Base-by-base conservation (phyloP, 2,329 filamentous ascomycete species). In the Epichloe coenophiala region DNA sequence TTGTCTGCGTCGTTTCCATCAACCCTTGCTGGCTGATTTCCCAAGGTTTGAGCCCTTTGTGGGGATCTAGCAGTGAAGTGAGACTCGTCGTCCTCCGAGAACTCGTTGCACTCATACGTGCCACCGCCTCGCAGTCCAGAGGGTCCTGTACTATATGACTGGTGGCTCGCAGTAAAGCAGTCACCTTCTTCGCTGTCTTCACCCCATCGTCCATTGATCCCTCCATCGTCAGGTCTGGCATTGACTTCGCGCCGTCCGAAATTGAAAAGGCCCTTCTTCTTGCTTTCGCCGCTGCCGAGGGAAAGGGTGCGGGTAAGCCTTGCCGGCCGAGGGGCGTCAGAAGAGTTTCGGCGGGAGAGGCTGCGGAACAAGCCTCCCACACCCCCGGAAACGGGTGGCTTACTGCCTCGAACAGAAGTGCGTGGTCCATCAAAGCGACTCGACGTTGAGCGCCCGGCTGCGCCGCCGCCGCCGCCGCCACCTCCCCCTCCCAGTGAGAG, bases 221-320 rank as follows among this genome's bases (percentile, higher is more conserved):
- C 75, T 21, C 72, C 76, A 43, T 77, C 73, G 48, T 77, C 70
- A 1, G 64, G 61, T 37, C 62, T 57, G 48, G 64, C 55, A 58
- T 68, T 55, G 60, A 70, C 64, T 61, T 68, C 59, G 61, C 72
- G 67, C 17, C 65, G 63, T 19, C 66, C 65, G 13, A 75, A 67
- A 51, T 69, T 63, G 39, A 77, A 68, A 40, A 71, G 60, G 1
- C 66, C 66, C 1, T 68, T 62, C 33, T 65, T 67, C 31, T 69
- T 69, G 19, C 72, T 69, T 51, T 78, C 75, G 12, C 71, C 75
- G 19, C 75, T 72, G 6, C 76, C 79, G 5, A 84, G 69, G 3
- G 81, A 86, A 50, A 84, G 65, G 1, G 80, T 82, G 31, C 83
- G 73, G 47, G 72, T 73, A 15, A 81, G 65, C 47, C 67, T 67